Conservation (phyloP, 306 rosid species). For the Begonia peltatifolia region DNA sequence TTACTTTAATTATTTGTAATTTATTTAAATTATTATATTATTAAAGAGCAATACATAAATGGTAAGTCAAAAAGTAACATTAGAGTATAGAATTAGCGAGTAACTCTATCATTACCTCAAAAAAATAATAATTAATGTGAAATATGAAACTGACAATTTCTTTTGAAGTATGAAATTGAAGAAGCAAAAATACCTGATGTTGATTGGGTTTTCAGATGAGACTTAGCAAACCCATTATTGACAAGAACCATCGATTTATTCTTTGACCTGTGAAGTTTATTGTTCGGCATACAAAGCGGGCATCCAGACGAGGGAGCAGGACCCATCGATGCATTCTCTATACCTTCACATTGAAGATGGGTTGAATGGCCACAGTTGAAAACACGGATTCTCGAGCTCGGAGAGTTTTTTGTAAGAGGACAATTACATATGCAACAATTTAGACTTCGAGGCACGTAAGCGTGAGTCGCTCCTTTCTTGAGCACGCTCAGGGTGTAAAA, state of each 20-base stretch:
- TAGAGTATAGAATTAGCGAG: too few relatives aligned
- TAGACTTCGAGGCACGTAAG: constrained; percentile 64
- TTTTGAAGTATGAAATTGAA: too few relatives aligned
- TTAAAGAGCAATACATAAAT: too few relatives aligned
- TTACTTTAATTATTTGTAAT: too few relatives aligned
- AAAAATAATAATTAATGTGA: too few relatives aligned
- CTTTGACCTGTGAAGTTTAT: constrained; percentile 50
- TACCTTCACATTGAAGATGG: constrained; percentile 74
- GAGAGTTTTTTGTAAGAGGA: constrained; percentile 46
- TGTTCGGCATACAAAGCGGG: constrained; percentile 74
- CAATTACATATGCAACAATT: constrained; percentile 64
- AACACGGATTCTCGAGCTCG: constrained; percentile 56
- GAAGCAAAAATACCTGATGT: constrained; percentile 26
- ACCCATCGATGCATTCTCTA: constrained; percentile 40
- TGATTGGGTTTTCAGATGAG: constrained; percentile 31
- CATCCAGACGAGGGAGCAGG: constrained; percentile 50
- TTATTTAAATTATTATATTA: too few relatives aligned
- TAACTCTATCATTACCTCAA: too few relatives aligned
- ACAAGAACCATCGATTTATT: constrained; percentile 33
- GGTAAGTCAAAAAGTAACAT: too few relatives aligned
- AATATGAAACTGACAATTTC: too few relatives aligned
- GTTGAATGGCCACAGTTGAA: constrained; percentile 90
- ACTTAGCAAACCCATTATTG: constrained; percentile 48
- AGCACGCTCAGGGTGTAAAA: constrained; percentile 87
- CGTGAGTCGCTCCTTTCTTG: constrained; percentile 92